Percentiles rank a stretch among this genome's conserved stretches.
Evolutionary conservation across 108 stramenopile genomes (phyloP).

Genomic region (Halocafeteria seosinensis): DNA sequence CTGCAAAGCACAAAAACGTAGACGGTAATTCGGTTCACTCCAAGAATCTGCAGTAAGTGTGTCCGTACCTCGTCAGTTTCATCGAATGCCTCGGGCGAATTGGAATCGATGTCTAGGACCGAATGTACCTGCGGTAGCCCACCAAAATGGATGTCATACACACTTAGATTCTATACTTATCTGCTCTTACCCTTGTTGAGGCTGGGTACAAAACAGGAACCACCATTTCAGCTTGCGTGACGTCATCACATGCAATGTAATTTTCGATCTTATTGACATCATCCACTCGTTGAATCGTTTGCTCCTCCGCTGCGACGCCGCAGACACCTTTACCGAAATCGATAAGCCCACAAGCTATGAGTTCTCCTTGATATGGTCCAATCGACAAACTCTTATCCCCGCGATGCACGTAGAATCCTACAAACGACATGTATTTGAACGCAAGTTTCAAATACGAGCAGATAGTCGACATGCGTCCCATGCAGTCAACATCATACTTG

Average conservation of each 20-base stretch:
- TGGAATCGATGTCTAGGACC: background rate
- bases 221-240: background rate
- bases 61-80: no score
- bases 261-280: background rate
- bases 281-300: background rate
- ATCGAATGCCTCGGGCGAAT: background rate
- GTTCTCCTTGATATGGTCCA: background rate
- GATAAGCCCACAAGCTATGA: background rate
- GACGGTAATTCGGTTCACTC: no score
- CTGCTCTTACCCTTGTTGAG: background rate
- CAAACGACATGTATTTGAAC: background rate
- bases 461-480: background rate
- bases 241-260: constrained; percentile 1
- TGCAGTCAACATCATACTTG: background rate
- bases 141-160: no score
- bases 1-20: no score
- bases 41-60: no score
- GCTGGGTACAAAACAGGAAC: background rate
- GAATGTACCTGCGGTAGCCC: no score
- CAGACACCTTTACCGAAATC: background rate
- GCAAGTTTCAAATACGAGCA: background rate
- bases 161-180: background rate
- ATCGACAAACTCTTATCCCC: background rate
- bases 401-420: background rate
- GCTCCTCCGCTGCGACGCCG: background rate